Percentiles rank a stretch among this genome's conserved stretches.
Evolutionary conservation across 2,329 filamentous ascomycete genomes (phyloP).

Genomic region (Ceratocystis huliohia): DNA sequence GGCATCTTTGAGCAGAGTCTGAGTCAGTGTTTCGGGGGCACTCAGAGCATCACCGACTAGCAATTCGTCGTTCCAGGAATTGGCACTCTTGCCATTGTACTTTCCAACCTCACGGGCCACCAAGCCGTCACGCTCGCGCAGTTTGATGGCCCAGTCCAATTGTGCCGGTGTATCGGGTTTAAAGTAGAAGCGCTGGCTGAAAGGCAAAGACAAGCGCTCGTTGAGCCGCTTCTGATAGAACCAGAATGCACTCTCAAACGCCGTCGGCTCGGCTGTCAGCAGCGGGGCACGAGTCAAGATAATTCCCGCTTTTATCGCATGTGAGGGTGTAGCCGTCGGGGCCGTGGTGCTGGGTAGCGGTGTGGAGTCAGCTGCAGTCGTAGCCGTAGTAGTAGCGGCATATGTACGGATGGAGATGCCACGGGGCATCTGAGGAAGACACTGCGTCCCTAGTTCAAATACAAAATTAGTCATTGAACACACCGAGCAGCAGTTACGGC

Average conservation of each 20-base stretch:
- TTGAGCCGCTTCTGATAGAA: slow-evolving; percentile 97
- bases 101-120: slow-evolving; percentile 73
- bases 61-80: slow-evolving; percentile 86
- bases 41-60: slow-evolving; percentile 59
- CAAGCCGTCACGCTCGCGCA: slow-evolving; percentile 57
- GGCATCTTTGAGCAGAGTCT: slow-evolving; percentile 62
- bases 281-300: slow-evolving; percentile 80
- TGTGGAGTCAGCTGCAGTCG: slow-evolving; percentile 21
- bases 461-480: background rate
- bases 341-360: slow-evolving; percentile 22
- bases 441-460: slow-evolving; percentile 11
- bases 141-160: slow-evolving; percentile 81
- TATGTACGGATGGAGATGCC: slow-evolving; percentile 24
- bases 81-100: slow-evolving; percentile 57
- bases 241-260: slow-evolving; percentile 87
- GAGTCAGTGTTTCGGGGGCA: slow-evolving; percentile 49
- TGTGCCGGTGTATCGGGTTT: slow-evolving; percentile 76
- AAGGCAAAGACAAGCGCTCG: slow-evolving; percentile 77
- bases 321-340: slow-evolving; percentile 26
- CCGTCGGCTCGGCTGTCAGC: slow-evolving; percentile 67
- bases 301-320: slow-evolving; percentile 51
- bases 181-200: slow-evolving; percentile 87
- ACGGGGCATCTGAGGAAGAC: slow-evolving; percentile 8
- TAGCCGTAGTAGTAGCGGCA: slow-evolving; percentile 25
- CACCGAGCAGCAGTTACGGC: background rate